Evolutionary conservation across 2,329 filamentous ascomycete species (phyloP), one percentile per base, ranked within the genome.

Genomic region (Aspergillus spinulosporus): DNA sequence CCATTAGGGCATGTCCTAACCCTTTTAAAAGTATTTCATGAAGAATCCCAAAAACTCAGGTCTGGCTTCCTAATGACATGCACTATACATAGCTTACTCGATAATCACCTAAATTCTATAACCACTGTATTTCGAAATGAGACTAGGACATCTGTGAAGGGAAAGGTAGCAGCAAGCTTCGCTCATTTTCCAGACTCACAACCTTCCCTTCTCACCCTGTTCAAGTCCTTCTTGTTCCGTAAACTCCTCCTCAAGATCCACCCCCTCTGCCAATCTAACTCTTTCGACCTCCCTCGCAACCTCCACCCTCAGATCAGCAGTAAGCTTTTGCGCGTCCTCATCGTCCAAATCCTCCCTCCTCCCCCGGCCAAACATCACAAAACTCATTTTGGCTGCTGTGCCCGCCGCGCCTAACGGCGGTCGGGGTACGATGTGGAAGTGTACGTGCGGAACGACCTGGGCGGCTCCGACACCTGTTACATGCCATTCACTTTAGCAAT

Each of bases 351-450:
- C 77, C 21, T 78, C 71, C 52, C 77, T 69, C 65, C 74, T 72
- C 11, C 79, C 78, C 2, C 75, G 71, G 4, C 77, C 77, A 65
- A 80, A 79, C 68, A 80, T 76, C 37, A 74, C 72, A 61, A 74
- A 78, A 49, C 71, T 71, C 47, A 63, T 63, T 52, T 61, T 66
- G 26, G 61, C 53, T 26, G 45, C 52, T 11, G 32, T 68, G 34
- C 56, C 59, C 44, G 43, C 55, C 11, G 56, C 51, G 34, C 73
- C 68, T 37, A 70, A 57, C 1, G 74, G 69, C 45, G 92, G 92
- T 37, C 93, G 79, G 0, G 93, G 93, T 32, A 99, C 95, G 51
- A 97, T 83, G 66, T 99, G 94, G 72, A 95, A 97, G 73, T 99
- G 93, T 48, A 95, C 88, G 73, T 97, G 93, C 21, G 89, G 88